Percentiles rank a stretch among this genome's conserved stretches.
These are phyloP conservation scores for Populus davidiana DNA, from an alignment of 345 rosid genomes.

Conservation along the genomic window DNA sequence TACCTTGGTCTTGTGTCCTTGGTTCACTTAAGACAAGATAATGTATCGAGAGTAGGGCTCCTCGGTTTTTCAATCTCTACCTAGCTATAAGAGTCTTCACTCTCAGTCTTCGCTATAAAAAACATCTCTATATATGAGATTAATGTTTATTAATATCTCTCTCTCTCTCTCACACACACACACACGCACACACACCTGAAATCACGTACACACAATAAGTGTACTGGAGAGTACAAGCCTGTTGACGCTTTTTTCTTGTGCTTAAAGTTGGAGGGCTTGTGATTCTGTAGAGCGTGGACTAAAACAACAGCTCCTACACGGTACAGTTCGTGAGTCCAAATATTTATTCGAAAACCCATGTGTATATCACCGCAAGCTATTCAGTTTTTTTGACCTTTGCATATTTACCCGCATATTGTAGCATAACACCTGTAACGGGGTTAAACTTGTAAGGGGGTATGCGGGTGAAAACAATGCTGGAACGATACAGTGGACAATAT, in stretches of 20 bases:
- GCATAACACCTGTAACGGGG: background rate
- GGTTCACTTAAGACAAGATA: background rate
- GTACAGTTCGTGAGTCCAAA: conserved; percentile 11
- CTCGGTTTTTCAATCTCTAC: background rate
- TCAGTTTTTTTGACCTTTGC: conserved; percentile 27
- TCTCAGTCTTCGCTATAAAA: background rate
- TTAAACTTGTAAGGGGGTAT: no score
- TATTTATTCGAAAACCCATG: conserved; percentile 28
- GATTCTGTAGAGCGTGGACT: conserved; percentile 25
- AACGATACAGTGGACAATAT: no score
- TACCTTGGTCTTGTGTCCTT: background rate
- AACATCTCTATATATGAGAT: background rate
- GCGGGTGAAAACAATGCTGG: no score
- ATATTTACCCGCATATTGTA: background rate
- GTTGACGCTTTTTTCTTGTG: conserved; percentile 24
- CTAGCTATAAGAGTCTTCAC: background rate
- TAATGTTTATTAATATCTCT: conserved; percentile 1
- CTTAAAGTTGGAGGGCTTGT: conserved; percentile 25
- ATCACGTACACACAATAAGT: conserved; percentile 23
- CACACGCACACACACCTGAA: conserved; percentile 6
- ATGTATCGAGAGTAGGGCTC: conserved; percentile 8
- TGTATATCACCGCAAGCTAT: conserved; percentile 17
- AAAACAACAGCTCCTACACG: conserved; percentile 2
- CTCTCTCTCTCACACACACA: background rate
- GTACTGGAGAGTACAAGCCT: conserved; percentile 33